A percentile compares a stretch with the other conserved stretches of the same genome.
phyloP scores from a whole-genome alignment of 1,139 yeast species.

The Protomyces inundatus region DNA sequence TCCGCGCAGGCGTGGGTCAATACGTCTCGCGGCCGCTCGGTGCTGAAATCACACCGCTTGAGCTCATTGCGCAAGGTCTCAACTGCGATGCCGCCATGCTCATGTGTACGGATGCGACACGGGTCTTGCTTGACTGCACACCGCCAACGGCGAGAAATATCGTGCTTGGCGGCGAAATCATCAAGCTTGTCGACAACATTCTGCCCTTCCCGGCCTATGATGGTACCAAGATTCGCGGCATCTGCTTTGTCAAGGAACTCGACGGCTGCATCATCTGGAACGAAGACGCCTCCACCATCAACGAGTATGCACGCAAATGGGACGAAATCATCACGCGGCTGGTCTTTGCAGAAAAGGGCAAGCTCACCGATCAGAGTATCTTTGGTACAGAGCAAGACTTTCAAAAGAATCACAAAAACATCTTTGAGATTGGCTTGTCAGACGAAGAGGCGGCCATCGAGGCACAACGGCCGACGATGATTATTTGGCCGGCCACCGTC shows the following conservation, averaged over 20 bases:
- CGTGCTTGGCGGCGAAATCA: slow-evolving; percentile 16
- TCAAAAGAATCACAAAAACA: background rate
- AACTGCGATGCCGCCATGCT: slow-evolving; percentile 19
- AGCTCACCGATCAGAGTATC: slow-evolving; percentile 11
- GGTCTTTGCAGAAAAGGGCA: slow-evolving; percentile 12
- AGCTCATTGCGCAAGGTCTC: slow-evolving; percentile 22
- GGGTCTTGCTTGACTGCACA: slow-evolving; percentile 14
- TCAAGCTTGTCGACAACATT: slow-evolving; percentile 17
- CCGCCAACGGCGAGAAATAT: slow-evolving; percentile 19
- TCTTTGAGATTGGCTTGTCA: slow-evolving; percentile 3
- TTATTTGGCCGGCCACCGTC: slow-evolving; percentile 16
- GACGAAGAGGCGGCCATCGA: background rate
- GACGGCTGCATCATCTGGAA: slow-evolving; percentile 30
- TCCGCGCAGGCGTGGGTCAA: slow-evolving; percentile 13
- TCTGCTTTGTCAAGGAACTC: slow-evolving; percentile 28
- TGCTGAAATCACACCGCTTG: slow-evolving; percentile 14
- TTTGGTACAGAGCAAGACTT: slow-evolving; percentile 8
- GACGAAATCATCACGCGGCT: slow-evolving; percentile 16
- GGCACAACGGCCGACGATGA: slow-evolving; percentile 8
- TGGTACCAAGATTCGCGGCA: slow-evolving; percentile 11
- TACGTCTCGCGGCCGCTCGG: slow-evolving; percentile 23
- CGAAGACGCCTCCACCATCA: slow-evolving; percentile 27
- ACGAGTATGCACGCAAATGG: slow-evolving; percentile 20
- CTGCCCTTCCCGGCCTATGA: slow-evolving; percentile 22
- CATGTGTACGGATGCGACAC: slow-evolving; percentile 24